Conservation (phyloP, 495 filamentous ascomycete species). For the Aspergillus panamensis region DNA sequence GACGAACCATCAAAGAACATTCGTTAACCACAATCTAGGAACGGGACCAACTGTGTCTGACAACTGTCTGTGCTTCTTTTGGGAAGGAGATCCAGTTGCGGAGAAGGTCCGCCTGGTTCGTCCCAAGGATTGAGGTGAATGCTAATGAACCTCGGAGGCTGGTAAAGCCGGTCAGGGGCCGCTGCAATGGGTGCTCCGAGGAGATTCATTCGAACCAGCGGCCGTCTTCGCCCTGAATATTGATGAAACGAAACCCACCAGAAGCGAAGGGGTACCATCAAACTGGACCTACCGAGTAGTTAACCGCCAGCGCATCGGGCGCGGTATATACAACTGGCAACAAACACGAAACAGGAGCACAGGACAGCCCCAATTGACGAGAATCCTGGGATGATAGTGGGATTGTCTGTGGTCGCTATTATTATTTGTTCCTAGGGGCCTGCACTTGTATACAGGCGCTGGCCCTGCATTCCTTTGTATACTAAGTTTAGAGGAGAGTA, state of each 20-base stretch:
- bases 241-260: neutral
- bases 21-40: neutral
- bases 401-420: neutral
- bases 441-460: neutral
- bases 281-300: neutral
- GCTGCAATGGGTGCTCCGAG: neutral
- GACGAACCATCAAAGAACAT: neutral
- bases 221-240: neutral
- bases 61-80: slow-evolving; percentile 4
- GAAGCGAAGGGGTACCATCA: slow-evolving; percentile 2
- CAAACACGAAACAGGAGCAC: neutral
- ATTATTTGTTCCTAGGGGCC: neutral
- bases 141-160: neutral
- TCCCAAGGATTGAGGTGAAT: neutral
- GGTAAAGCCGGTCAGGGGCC: neutral
- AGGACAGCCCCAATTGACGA: neutral
- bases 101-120: slow-evolving; percentile 8
- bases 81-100: slow-evolving; percentile 7
- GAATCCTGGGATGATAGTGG: neutral
- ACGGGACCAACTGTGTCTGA: neutral
- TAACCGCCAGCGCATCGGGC: slow-evolving; percentile 11
- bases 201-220: neutral
- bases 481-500: neutral
- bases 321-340: neutral
- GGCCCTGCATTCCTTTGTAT: neutral